Conservation (phyloP, 2,329 filamentous ascomycete species). For the Aureobasidium zeae region DNA sequence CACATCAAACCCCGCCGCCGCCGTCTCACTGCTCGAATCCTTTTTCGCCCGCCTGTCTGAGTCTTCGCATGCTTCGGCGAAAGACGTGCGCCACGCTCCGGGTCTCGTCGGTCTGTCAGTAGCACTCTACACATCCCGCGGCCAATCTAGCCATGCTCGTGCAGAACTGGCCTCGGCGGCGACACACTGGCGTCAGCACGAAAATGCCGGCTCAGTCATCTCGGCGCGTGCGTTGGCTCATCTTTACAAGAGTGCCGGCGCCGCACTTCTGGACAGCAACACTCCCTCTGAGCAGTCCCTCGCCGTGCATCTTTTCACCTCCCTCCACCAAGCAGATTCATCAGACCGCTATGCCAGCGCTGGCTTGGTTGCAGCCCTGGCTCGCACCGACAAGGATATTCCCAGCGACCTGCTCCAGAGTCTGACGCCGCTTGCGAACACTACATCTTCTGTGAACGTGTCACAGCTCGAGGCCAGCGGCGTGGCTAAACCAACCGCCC, state of each 20-base stretch:
- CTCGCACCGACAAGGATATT: constrained; percentile 51
- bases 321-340: constrained; percentile 56
- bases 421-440: constrained; percentile 53
- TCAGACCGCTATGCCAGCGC: constrained; percentile 62
- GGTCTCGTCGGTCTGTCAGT: constrained; percentile 74
- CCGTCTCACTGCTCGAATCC: constrained; percentile 63
- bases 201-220: constrained; percentile 22
- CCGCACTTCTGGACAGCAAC: constrained; percentile 68
- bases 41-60: constrained; percentile 66
- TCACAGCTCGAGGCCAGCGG: constrained; percentile 56
- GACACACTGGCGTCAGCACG: constrained; percentile 59
- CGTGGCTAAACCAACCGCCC: constrained; percentile 39
- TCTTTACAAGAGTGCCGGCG: constrained; percentile 72
- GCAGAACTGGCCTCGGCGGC: constrained; percentile 70
- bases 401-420: constrained; percentile 44
- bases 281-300: constrained; percentile 56
- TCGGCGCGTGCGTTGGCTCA: constrained; percentile 41
- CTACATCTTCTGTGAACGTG: constrained; percentile 53
- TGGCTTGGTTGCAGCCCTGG: constrained; percentile 77
- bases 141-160: constrained; percentile 62
- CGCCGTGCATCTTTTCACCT: constrained; percentile 71
- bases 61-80: constrained; percentile 45
- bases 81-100: constrained; percentile 69
- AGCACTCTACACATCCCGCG: constrained; percentile 67
- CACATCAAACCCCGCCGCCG: constrained; percentile 61